Percentiles rank a stretch among this genome's conserved stretches.
These are phyloP conservation scores for Flaveria floridana DNA, from an alignment of 140 eudicot species.

Conservation along the genomic window DNA sequence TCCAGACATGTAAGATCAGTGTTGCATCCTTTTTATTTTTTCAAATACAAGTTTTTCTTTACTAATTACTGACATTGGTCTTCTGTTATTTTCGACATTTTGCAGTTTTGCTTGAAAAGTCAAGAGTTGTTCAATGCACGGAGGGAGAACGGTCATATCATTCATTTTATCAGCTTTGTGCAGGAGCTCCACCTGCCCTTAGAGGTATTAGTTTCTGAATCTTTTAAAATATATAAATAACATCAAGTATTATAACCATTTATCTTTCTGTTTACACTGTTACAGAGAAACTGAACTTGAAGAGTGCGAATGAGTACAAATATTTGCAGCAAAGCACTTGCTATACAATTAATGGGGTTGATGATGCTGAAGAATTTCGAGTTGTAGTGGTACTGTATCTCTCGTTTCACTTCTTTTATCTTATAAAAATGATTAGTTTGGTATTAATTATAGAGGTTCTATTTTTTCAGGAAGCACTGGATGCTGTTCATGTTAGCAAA, in stretches of 20 bases:
- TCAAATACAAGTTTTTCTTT: not conserved
- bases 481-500: conserved; percentile 93
- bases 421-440: not conserved
- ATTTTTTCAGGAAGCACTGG: conserved; percentile 77
- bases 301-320: conserved; percentile 61
- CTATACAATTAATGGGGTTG: conserved; percentile 77
- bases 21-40: conserved; percentile 19
- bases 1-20: conserved; percentile 79
- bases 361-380: conserved; percentile 87
- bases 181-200: conserved; percentile 84
- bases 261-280: conserved; percentile 14
- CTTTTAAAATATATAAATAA: not conserved
- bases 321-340: conserved; percentile 86
- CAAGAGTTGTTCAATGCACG: conserved; percentile 93
- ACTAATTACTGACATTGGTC: conserved; percentile 6
- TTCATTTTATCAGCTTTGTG: conserved; percentile 96
- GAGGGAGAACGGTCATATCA: conserved; percentile 99
- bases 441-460: not conserved
- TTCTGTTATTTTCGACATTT: conserved; percentile 16
- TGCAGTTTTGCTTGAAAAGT: conserved; percentile 88
- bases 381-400: conserved; percentile 57
- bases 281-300: conserved; percentile 77
- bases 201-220: conserved; percentile 54
- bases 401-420: not conserved
- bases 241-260: not conserved